Evolutionary conservation across 495 filamentous ascomycete species (phyloP).

Genomic region (Jackrogersella multiformis): DNA sequence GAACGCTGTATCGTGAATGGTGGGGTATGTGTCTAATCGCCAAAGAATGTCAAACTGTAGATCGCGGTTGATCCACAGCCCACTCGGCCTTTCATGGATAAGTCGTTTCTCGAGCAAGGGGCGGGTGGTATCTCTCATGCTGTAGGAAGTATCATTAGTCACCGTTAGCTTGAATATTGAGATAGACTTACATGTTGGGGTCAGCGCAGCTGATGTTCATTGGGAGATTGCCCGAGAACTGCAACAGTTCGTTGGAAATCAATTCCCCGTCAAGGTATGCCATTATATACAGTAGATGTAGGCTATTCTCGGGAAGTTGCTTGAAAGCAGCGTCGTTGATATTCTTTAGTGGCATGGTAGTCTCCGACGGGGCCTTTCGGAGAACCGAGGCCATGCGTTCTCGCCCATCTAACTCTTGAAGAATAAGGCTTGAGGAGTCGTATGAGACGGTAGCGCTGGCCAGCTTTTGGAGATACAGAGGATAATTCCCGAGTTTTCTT

Average conservation of each 20-base stretch:
- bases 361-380: not conserved
- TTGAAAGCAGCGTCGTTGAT: not conserved
- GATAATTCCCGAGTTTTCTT: not conserved
- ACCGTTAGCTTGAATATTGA: not conserved
- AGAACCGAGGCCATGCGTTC: not conserved
- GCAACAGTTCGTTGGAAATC: not conserved
- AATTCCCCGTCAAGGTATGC: not conserved
- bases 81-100: not conserved
- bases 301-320: not conserved
- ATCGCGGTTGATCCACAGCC: not conserved
- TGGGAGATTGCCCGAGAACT: not conserved
- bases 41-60: not conserved
- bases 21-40: not conserved
- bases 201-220: not conserved
- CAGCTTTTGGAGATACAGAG: not conserved
- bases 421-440: not conserved
- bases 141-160: not conserved
- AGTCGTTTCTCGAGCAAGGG: not conserved
- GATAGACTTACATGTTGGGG: not conserved
- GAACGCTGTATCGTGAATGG: not conserved
- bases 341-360: too few relatives aligned
- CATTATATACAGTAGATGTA: not conserved
- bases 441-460: not conserved
- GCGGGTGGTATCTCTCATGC: not conserved
- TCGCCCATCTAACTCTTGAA: not conserved